Conservation (phyloP, 352 stramenopile species). For the Pythium pyrilobum region DNA sequence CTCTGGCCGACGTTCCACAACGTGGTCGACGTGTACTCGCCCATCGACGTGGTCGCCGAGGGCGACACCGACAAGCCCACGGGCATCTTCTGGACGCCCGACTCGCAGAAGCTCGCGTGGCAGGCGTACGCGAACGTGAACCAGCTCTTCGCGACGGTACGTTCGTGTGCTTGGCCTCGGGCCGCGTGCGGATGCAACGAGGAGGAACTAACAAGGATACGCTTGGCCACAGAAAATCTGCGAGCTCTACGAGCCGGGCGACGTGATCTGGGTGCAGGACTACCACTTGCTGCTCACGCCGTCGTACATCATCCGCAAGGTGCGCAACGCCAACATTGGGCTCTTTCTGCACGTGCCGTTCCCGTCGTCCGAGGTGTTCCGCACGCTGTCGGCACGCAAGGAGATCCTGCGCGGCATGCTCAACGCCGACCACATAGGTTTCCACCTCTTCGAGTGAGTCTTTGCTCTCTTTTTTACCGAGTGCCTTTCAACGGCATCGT, state of each 20-base stretch:
- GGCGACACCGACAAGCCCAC: conserved; percentile 22
- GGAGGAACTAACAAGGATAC: no score
- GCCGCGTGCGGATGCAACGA: no score
- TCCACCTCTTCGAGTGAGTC: conserved; percentile 91
- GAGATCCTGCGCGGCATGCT: conserved; percentile 89
- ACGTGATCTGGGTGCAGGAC: conserved; percentile 97
- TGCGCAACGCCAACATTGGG: conserved; percentile 90
- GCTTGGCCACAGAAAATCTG: conserved; percentile 72
- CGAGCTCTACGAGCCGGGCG: conserved; percentile 69
- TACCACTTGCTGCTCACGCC: conserved; percentile 97
- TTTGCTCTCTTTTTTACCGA: no score
- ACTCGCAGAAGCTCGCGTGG: conserved; percentile 77
- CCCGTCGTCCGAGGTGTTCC: conserved; percentile 97
- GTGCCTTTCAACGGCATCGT: no score
- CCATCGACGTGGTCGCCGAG: conserved; percentile 59
- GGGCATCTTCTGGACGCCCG: conserved; percentile 65
- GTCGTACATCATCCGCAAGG: conserved; percentile 90
- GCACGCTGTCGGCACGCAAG: conserved; percentile 92
- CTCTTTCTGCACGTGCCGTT: conserved; percentile 99
- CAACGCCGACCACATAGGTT: conserved; percentile 90
- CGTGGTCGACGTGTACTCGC: conserved; percentile 88
- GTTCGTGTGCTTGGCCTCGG: no score
- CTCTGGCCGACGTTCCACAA: conserved; percentile 98
- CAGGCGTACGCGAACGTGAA: conserved; percentile 94
- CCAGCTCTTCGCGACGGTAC: conserved; percentile 81